Base-by-base conservation (phyloP, 2,329 filamentous ascomycete genomes). In the Apiospora arundinis region DNA sequence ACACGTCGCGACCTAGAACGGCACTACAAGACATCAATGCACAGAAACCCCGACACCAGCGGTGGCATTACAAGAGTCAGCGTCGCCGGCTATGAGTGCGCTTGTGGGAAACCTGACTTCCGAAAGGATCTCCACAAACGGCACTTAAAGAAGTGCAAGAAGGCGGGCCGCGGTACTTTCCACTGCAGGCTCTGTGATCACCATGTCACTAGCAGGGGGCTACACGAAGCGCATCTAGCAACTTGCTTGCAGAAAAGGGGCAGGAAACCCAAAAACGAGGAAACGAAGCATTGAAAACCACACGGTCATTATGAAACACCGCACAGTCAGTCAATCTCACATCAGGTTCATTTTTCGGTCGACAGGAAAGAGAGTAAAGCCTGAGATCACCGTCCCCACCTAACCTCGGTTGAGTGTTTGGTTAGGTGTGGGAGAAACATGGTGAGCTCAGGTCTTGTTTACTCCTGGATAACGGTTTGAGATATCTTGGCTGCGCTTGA, bases 291-390 rank as follows among this genome's bases (percentile, higher is more conserved):
- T 21, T 32, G 25, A 21, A 1, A 16, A 18, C 25, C 8, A 7
- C 11, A 3, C 25, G 16, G 25, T 32, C 4, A 21, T 18, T 25
- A 21, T 5, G 5, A 28, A 7, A 5, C 23, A 52, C 23, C 5
- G 14, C 49, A 52, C 5, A 28, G 23, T 2, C 48, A 18, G 25
- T 2, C 25, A 14, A 60, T 37, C 28, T 60, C 52, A 21, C 7
- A 37, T 21, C 28, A 60, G 18, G 2, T 21, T 37, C 16, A 3
- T 37, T 37, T 37, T 60, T 32, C 14, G 52, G 52, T 60, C 28
- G 52, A 60, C 28, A 32, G 21, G 48, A 25, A 60, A 60, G 52
- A 60, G 52, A 60, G 52, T 60, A 60, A 60, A 60, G 25, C 52
- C 52, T 21, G 28, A 7, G 25, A 0, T 32, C 11, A 4, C 16